Conservation (phyloP, 2,329 filamentous ascomycete species). For the Exophiala bonariae region DNA sequence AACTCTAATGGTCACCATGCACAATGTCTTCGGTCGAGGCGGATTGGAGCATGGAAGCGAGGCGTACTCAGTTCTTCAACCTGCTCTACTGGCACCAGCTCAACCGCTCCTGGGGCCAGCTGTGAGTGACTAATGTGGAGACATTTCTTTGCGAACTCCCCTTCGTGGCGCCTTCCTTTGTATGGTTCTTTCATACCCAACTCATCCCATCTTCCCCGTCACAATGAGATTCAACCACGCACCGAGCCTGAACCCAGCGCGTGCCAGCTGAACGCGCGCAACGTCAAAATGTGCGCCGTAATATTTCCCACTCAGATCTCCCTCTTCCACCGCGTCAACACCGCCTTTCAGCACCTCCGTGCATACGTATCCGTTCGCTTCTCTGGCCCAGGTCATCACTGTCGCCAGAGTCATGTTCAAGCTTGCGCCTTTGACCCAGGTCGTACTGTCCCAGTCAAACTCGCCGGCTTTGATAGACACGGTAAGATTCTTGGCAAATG, state of each 20-base stretch:
- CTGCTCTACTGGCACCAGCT: no score
- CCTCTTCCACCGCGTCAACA: constrained; percentile 55
- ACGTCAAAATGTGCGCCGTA: constrained; percentile 22
- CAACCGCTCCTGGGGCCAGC: no score
- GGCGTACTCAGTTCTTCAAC: no score
- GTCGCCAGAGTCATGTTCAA: constrained; percentile 32
- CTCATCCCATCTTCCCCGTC: constrained; percentile 24
- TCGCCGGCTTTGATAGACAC: constrained; percentile 39
- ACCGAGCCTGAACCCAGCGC: constrained; percentile 68
- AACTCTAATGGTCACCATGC: no score
- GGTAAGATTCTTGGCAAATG: constrained; percentile 59
- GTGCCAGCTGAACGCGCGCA: constrained; percentile 61
- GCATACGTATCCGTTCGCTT: constrained; percentile 64
- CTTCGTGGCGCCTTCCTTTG: no score
- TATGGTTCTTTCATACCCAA: no score
- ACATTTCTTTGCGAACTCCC: no score
- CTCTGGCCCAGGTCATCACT: constrained; percentile 55
- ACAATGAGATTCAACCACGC: constrained; percentile 66
- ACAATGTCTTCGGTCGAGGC: no score
- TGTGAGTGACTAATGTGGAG: no score
- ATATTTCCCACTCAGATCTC: constrained; percentile 32
- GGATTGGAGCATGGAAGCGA: no score
- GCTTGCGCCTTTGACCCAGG: constrained; percentile 7
- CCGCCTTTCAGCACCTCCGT: constrained; percentile 64
- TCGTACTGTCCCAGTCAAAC: constrained; percentile 15